Percentiles rank a stretch among this genome's conserved stretches.
These are phyloP conservation scores for Pseudogymnoascus sp. DNA, from an alignment of 2,329 filamentous ascomycete species.

Conservation along the genomic window DNA sequence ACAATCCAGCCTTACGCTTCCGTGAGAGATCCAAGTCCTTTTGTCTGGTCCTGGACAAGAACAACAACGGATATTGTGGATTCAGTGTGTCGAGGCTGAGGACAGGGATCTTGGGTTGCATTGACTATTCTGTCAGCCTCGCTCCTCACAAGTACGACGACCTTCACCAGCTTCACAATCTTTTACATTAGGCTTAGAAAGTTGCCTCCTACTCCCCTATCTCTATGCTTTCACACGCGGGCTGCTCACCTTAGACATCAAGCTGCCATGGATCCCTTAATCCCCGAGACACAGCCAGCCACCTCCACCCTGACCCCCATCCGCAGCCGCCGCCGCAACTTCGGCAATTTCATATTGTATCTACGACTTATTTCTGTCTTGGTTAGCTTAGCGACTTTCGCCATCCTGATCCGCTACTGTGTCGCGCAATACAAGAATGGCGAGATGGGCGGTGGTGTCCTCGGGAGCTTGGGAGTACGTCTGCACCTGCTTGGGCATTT, in stretches of 20 bases:
- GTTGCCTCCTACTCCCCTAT: not conserved
- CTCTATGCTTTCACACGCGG: not conserved
- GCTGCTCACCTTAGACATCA: not conserved
- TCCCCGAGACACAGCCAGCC: not conserved
- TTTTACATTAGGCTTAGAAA: not conserved
- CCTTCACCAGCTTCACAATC: not conserved
- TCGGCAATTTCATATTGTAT: not conserved
- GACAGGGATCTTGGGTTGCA: not conserved
- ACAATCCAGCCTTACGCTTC: not conserved
- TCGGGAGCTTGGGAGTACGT: not conserved
- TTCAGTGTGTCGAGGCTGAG: not conserved
- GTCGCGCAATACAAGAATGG: not conserved
- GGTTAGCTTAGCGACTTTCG: not conserved
- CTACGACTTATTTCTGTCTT: not conserved
- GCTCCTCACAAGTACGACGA: not conserved
- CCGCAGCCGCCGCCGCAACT: not conserved
- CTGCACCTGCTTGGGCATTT: not conserved
- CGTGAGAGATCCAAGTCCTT: not conserved
- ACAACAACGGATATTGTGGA: not conserved
- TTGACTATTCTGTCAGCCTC: not conserved
- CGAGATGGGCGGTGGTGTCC: not conserved
- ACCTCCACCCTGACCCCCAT: not conserved
- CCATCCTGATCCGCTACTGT: not conserved
- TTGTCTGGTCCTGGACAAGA: not conserved
- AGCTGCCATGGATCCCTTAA: not conserved